Evolutionary conservation across 495 filamentous ascomycete genomes (phyloP), one percentile per base, ranked within the genome.

Genomic region (Achaetomiella virescens): DNA sequence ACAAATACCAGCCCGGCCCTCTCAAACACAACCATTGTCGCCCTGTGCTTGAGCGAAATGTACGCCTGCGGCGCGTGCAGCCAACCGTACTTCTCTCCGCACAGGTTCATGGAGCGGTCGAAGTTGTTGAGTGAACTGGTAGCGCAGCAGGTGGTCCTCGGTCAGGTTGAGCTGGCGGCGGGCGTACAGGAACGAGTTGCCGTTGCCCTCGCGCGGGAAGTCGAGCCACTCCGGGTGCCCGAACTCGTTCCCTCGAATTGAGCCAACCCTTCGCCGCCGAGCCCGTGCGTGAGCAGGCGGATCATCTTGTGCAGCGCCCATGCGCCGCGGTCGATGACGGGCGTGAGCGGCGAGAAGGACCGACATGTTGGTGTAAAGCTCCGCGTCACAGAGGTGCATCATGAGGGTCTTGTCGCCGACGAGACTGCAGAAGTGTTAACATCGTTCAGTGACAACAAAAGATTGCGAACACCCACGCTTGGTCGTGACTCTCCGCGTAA

Each of bases 171-270:
- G 86, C 71, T 96, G 93, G 45, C 93, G 88, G 3, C 93, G 85
- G 2, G 93, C 93, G 70, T 97, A 98, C 84, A 91, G 93, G 83
- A 89, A 98, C 58, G 87, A 91, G 71, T 97, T 97, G 65, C 86
- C 73, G 78, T 98, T 98, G 44, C 95, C 93, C 57, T 81, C 91
- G 29, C 93, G 87, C 11, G 93, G 93, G 73, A 98, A 98, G 70
- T 98, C 93, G 52, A 98, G 89, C 93, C 93, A 98, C 75, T 98
- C 93, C 0, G 93, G 93, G 70, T 98, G 93, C 1, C 93, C 93
- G 70, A 98, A 98, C 70, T 98, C 93, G 71, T 98, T 98, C 92
- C 93, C 72, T 96, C 90, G 64, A 98, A 98, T 74, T 97, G 97
- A 50, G 97, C 90, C 64, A 95, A 98, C 37, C 91, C 93, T 72